Evolutionary conservation across 805 yeast genomes (phyloP), one percentile per base, ranked within the genome.

Genomic region (Wickerhamiella bombiphila): DNA sequence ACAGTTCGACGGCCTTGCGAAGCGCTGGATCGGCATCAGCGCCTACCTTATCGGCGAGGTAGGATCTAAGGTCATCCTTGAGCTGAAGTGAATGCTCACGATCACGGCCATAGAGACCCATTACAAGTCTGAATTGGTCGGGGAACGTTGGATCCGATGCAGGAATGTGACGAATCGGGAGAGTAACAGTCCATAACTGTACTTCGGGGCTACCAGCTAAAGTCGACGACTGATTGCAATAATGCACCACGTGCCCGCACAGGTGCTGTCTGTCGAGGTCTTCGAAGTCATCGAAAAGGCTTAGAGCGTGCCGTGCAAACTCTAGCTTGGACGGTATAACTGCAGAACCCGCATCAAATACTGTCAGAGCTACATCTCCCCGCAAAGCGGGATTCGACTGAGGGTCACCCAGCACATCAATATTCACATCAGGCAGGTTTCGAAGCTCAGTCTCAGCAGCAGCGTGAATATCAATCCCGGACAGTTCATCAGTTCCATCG

Each of bases 341-440:
- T 50, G 74, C 57, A 61, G 75, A 62, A 40, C 76, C 74, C 51
- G 74, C 59, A 63, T 88, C 74, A 63, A 75, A 73, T 45, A 88
- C 68, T 0, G 80, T 69, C 40, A 77, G 56, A 1, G 80, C 80
- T 38, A 80, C 65, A 51, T 78, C 83, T 39, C 91, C 88, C 42
- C 70, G 68, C 41, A 80, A 55, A 0, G 83, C 88, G 5, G 88
- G 86, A 49, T 79, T 80, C 19, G 82, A 72, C 35, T 81, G 93
- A n/a, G 78, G 76, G 44, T 75, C 74, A 19, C 95, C 96, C 47
- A 86, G 64, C 67, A 82, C 75, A 50, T 74, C 76, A 64, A 82
- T 67, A 53, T 85, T 91, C 22, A 85, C 80, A 45, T 85, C 95
- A 0, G 96, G 95, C 44, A 86, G 65, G 37, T 70, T 69, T 40